These are phyloP conservation scores for Voacanga thouarsii DNA, from an alignment of 257 asterid genomes.

Conservation along the genomic window DNA sequence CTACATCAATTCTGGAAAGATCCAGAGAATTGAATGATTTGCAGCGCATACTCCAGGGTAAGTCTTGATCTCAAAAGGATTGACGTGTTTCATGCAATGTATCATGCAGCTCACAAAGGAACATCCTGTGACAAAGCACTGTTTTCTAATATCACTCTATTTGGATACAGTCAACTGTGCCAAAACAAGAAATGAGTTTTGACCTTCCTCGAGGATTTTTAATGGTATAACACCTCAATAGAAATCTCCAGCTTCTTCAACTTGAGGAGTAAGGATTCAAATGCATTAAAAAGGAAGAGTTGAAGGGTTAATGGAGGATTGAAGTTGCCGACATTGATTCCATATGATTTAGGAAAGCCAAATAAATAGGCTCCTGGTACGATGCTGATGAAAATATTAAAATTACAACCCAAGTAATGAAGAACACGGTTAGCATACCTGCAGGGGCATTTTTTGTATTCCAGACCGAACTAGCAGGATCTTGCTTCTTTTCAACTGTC, in stretches of 20 bases:
- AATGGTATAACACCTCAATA: neutral
- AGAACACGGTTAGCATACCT: slow-evolving; percentile 33
- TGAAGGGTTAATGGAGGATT: too few relatives aligned
- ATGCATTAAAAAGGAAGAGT: neutral
- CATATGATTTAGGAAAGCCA: too few relatives aligned
- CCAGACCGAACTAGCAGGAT: slow-evolving; percentile 36
- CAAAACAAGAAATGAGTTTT: neutral
- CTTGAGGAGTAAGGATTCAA: neutral
- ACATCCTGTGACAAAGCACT: too few relatives aligned
- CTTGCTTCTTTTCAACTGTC: slow-evolving; percentile 41
- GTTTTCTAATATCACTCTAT: too few relatives aligned
- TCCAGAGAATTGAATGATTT: neutral
- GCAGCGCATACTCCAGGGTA: neutral
- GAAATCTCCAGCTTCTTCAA: neutral
- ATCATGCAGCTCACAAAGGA: neutral
- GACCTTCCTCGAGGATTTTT: neutral
- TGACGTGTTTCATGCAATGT: too few relatives aligned
- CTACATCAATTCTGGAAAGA: neutral
- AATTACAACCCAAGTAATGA: neutral
- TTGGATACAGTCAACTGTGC: neutral
- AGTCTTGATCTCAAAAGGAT: neutral
- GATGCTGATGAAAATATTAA: neutral
- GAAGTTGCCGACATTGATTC: neutral
- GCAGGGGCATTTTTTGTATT: slow-evolving; percentile 40
- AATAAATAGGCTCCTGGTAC: too few relatives aligned